phyloP scores from a whole-genome alignment of 2,329 filamentous ascomycete genomes.

The Paradendryphiella salina region DNA sequence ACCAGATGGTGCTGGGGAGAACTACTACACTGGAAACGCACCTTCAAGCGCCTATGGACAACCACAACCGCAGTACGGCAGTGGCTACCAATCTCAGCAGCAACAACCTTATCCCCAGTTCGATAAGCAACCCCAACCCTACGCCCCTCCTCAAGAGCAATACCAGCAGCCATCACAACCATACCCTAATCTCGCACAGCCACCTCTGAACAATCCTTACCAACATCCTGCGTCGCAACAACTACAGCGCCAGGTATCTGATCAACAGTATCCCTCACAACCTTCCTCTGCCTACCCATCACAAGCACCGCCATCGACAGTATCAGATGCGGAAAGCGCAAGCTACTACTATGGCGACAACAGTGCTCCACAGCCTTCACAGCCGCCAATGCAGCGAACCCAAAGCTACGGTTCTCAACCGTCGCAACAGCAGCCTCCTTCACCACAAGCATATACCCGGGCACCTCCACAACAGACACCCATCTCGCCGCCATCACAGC shows the following conservation, averaged over 20 bases:
- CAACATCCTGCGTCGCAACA: conserved; percentile 44
- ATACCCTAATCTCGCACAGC: conserved; percentile 41
- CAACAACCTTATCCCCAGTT: conserved; percentile 48
- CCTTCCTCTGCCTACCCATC: conserved; percentile 37
- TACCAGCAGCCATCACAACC: conserved; percentile 44
- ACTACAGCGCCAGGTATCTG: conserved; percentile 41
- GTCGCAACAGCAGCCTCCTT: conserved; percentile 40
- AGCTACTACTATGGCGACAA: conserved; percentile 43
- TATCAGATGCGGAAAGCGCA: conserved; percentile 40
- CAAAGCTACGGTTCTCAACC: conserved; percentile 40
- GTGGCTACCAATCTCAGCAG: conserved; percentile 45
- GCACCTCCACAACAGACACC: conserved; percentile 33
- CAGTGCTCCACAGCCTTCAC: conserved; percentile 26
- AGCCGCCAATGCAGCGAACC: conserved; percentile 35
- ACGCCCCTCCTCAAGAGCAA: conserved; percentile 35
- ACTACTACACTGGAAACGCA: conserved; percentile 75
- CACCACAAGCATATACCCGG: conserved; percentile 41
- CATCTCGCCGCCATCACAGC: conserved; percentile 38
- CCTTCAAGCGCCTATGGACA: conserved; percentile 54
- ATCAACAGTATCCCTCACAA: conserved; percentile 42
- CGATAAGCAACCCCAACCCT: conserved; percentile 40
- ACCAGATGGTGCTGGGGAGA: conserved; percentile 63
- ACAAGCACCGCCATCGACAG: conserved; percentile 40
- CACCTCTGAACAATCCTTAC: conserved; percentile 31
- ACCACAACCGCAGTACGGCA: conserved; percentile 58